Percentiles rank a stretch among this genome's conserved stretches.
These are phyloP conservation scores for Hypomyces rosellus DNA, from an alignment of 2,329 filamentous ascomycete genomes.

Conservation along the genomic window DNA sequence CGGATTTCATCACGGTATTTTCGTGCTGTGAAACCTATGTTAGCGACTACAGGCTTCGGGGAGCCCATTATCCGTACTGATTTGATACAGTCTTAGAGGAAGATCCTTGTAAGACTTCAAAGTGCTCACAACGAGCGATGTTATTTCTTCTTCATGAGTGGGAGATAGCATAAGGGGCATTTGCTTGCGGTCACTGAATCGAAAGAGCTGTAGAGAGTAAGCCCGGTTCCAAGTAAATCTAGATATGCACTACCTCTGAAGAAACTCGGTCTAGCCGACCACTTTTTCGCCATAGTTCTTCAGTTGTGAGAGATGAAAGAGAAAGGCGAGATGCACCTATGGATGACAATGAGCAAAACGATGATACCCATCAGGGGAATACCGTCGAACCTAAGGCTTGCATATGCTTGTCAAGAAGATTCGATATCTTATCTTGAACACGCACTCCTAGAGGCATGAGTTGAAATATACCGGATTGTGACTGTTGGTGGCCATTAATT, in stretches of 20 bases:
- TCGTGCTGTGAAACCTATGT: constrained; percentile 47
- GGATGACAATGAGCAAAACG: background rate
- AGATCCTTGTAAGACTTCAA: constrained; percentile 80
- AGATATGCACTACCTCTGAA: constrained; percentile 54
- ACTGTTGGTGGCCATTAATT: constrained; percentile 36
- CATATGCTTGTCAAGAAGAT: constrained; percentile 87
- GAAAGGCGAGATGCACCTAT: constrained; percentile 72
- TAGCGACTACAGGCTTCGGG: constrained; percentile 8
- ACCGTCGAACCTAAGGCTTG: constrained; percentile 51
- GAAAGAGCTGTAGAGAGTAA: constrained; percentile 58
- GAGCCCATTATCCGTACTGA: constrained; percentile 46
- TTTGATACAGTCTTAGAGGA: constrained; percentile 84
- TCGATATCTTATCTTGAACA: constrained; percentile 83
- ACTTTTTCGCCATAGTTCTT: constrained; percentile 75
- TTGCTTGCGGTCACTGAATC: constrained; percentile 71
- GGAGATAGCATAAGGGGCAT: constrained; percentile 72
- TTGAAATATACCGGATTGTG: constrained; percentile 88
- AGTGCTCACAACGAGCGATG: constrained; percentile 64
- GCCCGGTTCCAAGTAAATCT: constrained; percentile 3
- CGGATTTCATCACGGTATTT: constrained; percentile 93
- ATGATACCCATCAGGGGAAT: background rate
- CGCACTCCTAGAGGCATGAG: constrained; percentile 79
- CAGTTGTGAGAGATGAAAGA: constrained; percentile 78
- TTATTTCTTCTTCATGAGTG: constrained; percentile 97
- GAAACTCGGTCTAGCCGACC: constrained; percentile 68